Conservation (phyloP, 441 rosid genomes). For the Erodium trifolium region DNA sequence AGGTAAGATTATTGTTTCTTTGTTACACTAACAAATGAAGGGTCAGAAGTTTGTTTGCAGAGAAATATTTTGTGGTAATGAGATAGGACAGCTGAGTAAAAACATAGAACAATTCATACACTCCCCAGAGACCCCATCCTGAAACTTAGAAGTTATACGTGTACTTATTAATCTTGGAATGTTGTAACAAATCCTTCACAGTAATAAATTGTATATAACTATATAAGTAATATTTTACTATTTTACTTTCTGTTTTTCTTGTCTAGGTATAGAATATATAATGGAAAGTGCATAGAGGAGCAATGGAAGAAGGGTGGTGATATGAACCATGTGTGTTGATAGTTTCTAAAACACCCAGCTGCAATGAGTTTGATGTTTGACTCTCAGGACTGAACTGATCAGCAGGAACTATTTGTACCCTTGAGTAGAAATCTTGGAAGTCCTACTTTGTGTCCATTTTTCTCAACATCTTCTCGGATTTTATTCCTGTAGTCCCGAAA, state of each 20-base stretch:
- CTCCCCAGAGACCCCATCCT: background rate
- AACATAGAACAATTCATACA: constrained; percentile 1
- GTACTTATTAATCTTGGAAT: background rate
- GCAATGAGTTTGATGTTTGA: background rate
- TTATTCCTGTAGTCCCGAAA: constrained; percentile 49
- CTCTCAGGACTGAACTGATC: background rate
- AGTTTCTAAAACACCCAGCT: too few relatives aligned
- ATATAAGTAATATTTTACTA: background rate
- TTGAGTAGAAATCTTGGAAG: constrained; percentile 42
- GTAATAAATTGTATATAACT: background rate
- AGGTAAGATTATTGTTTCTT: too few relatives aligned
- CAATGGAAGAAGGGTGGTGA: background rate
- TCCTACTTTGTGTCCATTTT: constrained; percentile 47
- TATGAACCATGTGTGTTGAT: too few relatives aligned
- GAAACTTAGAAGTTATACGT: background rate
- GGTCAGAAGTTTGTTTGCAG: too few relatives aligned
- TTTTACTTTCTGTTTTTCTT: background rate
- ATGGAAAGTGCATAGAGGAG: background rate
- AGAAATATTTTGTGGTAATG: background rate
- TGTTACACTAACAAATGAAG: too few relatives aligned
- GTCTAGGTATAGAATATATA: background rate
- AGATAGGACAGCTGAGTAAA: background rate
- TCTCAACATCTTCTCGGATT: constrained; percentile 53
- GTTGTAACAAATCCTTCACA: constrained; percentile 2
- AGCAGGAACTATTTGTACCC: background rate